phyloP scores from a whole-genome alignment of 352 stramenopile genomes.

The Phytopythium chamaehyphon region DNA sequence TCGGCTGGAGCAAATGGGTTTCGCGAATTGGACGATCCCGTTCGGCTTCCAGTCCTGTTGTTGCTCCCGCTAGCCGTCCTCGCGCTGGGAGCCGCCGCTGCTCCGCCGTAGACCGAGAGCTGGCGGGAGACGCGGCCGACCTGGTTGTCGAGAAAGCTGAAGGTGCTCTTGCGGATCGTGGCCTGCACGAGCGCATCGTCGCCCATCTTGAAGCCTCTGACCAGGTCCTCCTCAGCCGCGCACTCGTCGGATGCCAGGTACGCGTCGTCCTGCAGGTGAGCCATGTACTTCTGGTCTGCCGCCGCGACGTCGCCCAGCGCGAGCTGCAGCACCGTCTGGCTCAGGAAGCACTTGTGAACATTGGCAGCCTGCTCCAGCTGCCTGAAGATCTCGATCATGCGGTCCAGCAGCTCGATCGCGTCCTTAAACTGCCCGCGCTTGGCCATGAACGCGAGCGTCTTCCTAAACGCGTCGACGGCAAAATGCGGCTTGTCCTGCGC shows the following conservation, averaged over 20 bases:
- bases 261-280: constrained; percentile 70
- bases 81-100: background rate
- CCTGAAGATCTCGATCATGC: constrained; percentile 49
- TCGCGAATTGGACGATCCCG: constrained; percentile 2
- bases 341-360: constrained; percentile 72
- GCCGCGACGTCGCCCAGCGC: constrained; percentile 60
- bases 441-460: constrained; percentile 69
- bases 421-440: constrained; percentile 51
- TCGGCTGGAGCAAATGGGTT: constrained; percentile 11
- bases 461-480: constrained; percentile 73
- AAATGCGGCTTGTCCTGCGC: constrained; percentile 82
- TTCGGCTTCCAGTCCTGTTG: constrained; percentile 15
- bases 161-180: constrained; percentile 69
- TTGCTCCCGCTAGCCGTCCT: constrained; percentile 19
- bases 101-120: constrained; percentile 54
- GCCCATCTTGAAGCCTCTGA: constrained; percentile 72
- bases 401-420: constrained; percentile 37
- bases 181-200: constrained; percentile 71
- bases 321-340: constrained; percentile 59
- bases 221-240: constrained; percentile 67
- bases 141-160: constrained; percentile 78
- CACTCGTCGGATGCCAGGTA: constrained; percentile 78
- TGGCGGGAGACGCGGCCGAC: constrained; percentile 65
- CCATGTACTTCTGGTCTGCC: constrained; percentile 71
- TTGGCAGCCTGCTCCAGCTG: constrained; percentile 66